Evolutionary conservation across 495 filamentous ascomycete species (phyloP), one percentile per base, ranked within the genome.

Genomic region (Lasiosphaeris hirsuta): DNA sequence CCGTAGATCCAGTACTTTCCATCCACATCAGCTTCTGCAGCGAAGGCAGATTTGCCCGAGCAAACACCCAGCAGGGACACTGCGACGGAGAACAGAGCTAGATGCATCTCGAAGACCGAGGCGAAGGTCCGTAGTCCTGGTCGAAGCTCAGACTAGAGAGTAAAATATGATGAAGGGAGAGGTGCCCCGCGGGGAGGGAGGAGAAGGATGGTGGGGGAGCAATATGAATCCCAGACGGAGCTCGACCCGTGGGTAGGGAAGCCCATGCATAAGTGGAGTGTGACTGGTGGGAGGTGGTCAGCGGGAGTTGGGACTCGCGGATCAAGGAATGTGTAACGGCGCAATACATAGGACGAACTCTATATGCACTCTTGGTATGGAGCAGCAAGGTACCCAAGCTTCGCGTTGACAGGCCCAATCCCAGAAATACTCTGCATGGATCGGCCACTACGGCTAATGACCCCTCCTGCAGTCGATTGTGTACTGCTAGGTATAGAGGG

Each of bases 1-100:
- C 86, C 84, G 47, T 78, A 75, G 69, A 96, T 87, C 63, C 83
- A 86, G 69, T 92, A 94, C 65, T 86, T 84, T 33, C 80, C 80
- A 57, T 79, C 60, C 37, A 60, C 52, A 59, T 80, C 78, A 0
- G 80, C 76, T 3, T 67, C 66, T 3, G 43, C 18, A 30, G 54
- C 36, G 15, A 43, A 17, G n/a, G 42, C 34, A 23, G 39, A 42
- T 23, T 11, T 30, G 9, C 30, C 49, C 34, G 49, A 36, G 49
- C 15, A 18, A n/a, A 39, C 49, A 30, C 49, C 49, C 34, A 59
- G 41, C 18, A 59, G 41, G 14, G 53, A 17, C 7, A 47, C 62
- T 15, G 55, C 44, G 19, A 13, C 37, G 30, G 40, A 23, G 13
- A 61, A 37, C 14, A 59, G 51, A 2, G 17, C 38, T 8, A 49